Evolutionary conservation across 306 rosid genomes (phyloP), one percentile per base, ranked within the genome.

Genomic region (Sesbania bispinosa): DNA sequence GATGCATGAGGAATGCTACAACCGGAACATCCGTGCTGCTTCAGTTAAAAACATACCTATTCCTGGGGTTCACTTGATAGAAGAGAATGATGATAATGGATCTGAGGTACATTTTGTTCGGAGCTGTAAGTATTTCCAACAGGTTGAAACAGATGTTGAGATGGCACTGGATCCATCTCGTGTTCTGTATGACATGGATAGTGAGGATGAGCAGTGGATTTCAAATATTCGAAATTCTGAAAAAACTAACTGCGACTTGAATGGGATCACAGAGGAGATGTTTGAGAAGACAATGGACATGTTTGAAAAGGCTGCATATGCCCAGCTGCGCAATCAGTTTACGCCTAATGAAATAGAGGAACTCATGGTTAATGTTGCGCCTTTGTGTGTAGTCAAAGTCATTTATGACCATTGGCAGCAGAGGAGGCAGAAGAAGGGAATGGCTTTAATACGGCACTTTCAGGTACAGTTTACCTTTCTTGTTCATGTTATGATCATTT

Each of bases 1-100:
- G 88, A 86, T 95, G 96, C 93, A 95, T 15, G 97, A 91, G 80
- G 99, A 95, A 69, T 95, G 99, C 75, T 78, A 91, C 85, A 86
- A 88, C 70, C 88, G 99, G 47, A 95, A 95, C 59, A 19, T 91
- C 52, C 92, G 96, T 58, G 94, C 99, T 69, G 96, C 99, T 68
- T 88, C 84, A 7, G 81, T 91, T 30, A 95, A 88, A 84, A 91
- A 85, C 63, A 95, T 95, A 79, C 99, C 99, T 55, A 91, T 95
- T 78, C 99, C 99, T 39, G 99, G 99, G 52, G 99, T 95, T 46
- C 77, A 77, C 41, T 68, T 80, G 81, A 80, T 86, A 48, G 96
- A 88, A 74, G 97, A 95, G 74, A 84, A 76, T 66, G 87, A 83
- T 72, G 96, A 89, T 39, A 75, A 81, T 77, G 88, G 79, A 54